Percentiles rank a stretch among this genome's conserved stretches.
These are phyloP conservation scores for Globisporangium paroecandrum DNA, from an alignment of 352 stramenopile genomes.

Conservation along the genomic window DNA sequence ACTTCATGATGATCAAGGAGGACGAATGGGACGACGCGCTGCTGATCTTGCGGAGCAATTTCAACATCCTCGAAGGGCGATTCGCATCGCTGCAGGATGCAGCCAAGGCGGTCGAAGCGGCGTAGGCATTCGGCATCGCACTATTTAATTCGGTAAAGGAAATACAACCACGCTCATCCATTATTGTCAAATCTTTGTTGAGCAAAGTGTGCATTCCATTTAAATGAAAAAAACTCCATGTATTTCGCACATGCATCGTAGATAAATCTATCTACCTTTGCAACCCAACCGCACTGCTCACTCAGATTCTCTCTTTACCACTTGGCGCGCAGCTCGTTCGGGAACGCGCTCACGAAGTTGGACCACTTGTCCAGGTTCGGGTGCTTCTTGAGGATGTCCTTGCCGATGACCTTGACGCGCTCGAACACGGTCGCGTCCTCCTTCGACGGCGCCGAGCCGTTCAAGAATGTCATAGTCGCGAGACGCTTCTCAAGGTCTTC, in stretches of 20 bases:
- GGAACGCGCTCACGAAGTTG: conserved; percentile 71
- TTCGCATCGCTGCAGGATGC: conserved; percentile 33
- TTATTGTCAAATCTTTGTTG: not conserved
- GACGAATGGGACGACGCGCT: conserved; percentile 60
- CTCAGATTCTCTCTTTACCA: conserved; percentile 35
- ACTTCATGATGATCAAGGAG: conserved; percentile 73
- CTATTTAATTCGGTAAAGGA: conserved; percentile 5
- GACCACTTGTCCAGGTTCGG: conserved; percentile 75
- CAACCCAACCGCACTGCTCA: not conserved
- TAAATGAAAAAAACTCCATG: conserved; percentile 4
- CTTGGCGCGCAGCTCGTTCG: conserved; percentile 69
- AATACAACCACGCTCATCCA: not conserved
- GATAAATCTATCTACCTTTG: not conserved
- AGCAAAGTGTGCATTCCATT: not conserved
- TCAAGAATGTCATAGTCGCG: conserved; percentile 53
- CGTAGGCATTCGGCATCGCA: not conserved
- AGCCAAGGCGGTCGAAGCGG: not conserved
- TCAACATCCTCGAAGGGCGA: conserved; percentile 35
- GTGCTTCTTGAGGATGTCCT: conserved; percentile 72
- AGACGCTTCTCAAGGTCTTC: conserved; percentile 71
- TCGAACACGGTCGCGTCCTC: conserved; percentile 65
- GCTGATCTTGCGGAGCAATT: conserved; percentile 41
- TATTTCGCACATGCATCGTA: not conserved
- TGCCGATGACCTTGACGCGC: conserved; percentile 72
- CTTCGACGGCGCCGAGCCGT: conserved; percentile 67